Evolutionary conservation across 108 stramenopile genomes (phyloP).

Genomic region (Skeletonema tropicum): DNA sequence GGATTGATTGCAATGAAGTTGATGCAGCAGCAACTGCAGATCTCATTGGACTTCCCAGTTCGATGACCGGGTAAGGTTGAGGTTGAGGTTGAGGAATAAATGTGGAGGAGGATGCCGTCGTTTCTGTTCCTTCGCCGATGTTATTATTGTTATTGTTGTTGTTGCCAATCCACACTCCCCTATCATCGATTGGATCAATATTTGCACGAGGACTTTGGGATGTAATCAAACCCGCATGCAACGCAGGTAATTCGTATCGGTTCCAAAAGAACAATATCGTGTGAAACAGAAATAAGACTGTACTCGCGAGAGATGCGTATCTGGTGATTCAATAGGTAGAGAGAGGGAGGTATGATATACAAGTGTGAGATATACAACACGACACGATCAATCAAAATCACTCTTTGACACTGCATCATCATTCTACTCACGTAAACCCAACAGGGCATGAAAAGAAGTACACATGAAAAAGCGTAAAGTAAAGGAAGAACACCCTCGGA

Average conservation of each 20-base stretch:
- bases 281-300: constrained; percentile 79
- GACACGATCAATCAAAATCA: neutral
- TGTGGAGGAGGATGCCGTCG: neutral
- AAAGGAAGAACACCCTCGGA: constrained; percentile 87
- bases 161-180: neutral
- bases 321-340: constrained; percentile 4
- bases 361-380: neutral
- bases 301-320: constrained; percentile 81
- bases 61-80: neutral
- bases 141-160: neutral
- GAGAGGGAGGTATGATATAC: neutral
- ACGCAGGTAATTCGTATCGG: constrained; percentile 89
- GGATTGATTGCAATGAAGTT: constrained; percentile 39
- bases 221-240: constrained; percentile 67
- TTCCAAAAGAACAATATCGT: constrained; percentile 93
- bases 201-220: constrained; percentile 64
- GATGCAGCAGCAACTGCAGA: constrained; percentile 46
- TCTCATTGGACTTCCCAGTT: constrained; percentile 25
- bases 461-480: constrained; percentile 90
- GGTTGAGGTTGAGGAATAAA: neutral
- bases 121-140: neutral
- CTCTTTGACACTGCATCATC: neutral
- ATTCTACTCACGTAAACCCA: constrained; percentile 61
- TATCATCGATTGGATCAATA: neutral
- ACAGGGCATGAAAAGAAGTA: constrained; percentile 94